Evolutionary conservation across 129 eudicot species (phyloP).

Genomic region (Arctium lappa): DNA sequence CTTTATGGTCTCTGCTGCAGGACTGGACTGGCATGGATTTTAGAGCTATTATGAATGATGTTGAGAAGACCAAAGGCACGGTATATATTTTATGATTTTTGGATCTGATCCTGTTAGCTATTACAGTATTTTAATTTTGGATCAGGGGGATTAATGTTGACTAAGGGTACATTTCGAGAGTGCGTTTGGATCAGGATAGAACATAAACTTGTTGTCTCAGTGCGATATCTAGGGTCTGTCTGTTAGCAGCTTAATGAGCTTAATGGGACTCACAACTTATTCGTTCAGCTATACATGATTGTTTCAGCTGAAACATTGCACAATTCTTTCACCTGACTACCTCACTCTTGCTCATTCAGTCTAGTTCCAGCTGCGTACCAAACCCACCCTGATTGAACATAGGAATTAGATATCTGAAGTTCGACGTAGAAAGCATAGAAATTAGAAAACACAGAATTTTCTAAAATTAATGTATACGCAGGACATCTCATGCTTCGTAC

Average conservation of each 20-base stretch:
- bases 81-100: constrained; percentile 41
- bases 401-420: neutral
- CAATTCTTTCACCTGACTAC: too few species aligned
- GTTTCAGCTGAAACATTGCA: too few species aligned
- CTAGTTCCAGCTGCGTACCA: too few species aligned
- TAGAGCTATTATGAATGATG: constrained; percentile 89
- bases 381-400: too few species aligned
- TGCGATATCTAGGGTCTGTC: too few species aligned
- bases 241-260: too few species aligned
- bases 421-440: neutral
- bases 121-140: neutral
- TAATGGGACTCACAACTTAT: too few species aligned
- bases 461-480: too few species aligned
- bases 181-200: too few species aligned
- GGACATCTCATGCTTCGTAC: neutral
- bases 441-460: neutral
- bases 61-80: constrained; percentile 95
- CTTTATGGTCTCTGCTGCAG: constrained; percentile 38
- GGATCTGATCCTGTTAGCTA: neutral
- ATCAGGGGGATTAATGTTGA: neutral
- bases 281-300: too few species aligned
- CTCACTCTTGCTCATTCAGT: too few species aligned
- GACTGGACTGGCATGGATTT: constrained; percentile 98
- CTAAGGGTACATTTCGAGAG: neutral
- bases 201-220: too few species aligned